Conservation (phyloP, 1,284 basidiomycete genomes). For the Cryptococcus sp. region DNA sequence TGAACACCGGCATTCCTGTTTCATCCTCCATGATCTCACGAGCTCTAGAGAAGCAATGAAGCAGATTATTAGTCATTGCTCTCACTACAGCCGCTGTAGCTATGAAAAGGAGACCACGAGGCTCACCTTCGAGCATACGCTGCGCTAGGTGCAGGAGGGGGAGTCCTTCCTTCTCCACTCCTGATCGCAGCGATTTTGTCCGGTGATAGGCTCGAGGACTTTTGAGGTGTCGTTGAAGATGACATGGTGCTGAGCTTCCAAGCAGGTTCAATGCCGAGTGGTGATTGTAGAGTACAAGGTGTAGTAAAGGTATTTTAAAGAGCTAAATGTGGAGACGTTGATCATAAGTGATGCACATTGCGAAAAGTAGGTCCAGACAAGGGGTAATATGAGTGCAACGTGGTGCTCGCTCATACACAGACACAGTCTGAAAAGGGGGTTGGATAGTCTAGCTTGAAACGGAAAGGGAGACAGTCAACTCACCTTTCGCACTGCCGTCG, state of each 20-base stretch:
- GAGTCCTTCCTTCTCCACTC: constrained; percentile 53
- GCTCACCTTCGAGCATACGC: constrained; percentile 79
- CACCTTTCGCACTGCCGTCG: too few relatives aligned
- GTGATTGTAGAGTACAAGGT: too few relatives aligned
- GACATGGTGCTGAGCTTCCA: neutral
- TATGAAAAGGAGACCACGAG: neutral
- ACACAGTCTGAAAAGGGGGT: too few relatives aligned
- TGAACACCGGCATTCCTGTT: constrained; percentile 55
- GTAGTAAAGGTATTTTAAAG: too few relatives aligned
- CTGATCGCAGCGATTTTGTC: constrained; percentile 14
- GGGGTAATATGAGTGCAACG: too few relatives aligned
- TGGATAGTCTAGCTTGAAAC: too few relatives aligned
- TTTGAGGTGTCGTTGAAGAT: neutral
- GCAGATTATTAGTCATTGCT: constrained; percentile 15
- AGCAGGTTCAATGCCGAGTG: too few relatives aligned
- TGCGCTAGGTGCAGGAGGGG: constrained; percentile 82
- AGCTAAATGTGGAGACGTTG: too few relatives aligned
- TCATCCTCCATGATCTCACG: constrained; percentile 77
- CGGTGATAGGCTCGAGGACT: constrained; percentile 13
- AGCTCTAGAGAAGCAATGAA: constrained; percentile 58
- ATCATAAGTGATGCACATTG: too few relatives aligned
- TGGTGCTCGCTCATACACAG: too few relatives aligned
- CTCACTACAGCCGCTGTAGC: neutral
- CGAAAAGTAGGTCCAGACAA: too few relatives aligned
- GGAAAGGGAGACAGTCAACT: too few relatives aligned